phyloP scores from a whole-genome alignment of 805 yeast species.

The Kodamaea nitidulidarum region DNA sequence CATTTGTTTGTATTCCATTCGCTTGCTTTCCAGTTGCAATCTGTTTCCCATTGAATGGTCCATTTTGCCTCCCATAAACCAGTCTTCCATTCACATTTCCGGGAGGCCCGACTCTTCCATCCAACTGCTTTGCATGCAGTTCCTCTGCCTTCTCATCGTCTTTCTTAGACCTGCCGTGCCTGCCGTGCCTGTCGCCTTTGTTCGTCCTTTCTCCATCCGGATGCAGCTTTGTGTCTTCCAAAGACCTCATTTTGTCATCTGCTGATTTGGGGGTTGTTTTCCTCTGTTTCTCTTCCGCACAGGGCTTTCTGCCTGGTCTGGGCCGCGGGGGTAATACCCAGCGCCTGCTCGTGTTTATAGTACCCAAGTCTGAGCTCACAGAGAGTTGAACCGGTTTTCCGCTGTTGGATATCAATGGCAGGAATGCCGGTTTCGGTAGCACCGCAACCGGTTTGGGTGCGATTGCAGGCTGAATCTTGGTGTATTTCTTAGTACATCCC shows the following conservation, averaged over 20 bases:
- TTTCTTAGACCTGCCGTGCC: no score
- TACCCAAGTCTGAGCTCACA: constrained; percentile 12
- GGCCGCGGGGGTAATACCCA: constrained; percentile 43
- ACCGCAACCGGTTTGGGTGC: constrained; percentile 36
- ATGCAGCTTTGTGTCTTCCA: neutral
- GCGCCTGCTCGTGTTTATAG: constrained; percentile 34
- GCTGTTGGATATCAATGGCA: constrained; percentile 16
- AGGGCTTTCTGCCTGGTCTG: constrained; percentile 40
- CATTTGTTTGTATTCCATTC: no score
- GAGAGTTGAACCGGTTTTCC: constrained; percentile 15
- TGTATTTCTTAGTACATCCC: constrained; percentile 18
- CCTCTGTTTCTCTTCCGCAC: constrained; percentile 7
- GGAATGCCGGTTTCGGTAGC: constrained; percentile 22
- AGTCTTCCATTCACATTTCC: no score
- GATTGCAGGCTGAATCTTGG: constrained; percentile 37
- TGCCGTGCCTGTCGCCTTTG: no score
- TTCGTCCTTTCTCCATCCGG: neutral
- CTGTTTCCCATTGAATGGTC: no score
- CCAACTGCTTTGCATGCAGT: no score
- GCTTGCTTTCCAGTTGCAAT: no score
- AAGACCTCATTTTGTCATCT: neutral
- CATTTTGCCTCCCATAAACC: no score
- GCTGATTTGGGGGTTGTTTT: neutral
- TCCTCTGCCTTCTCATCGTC: no score
- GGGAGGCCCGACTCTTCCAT: no score